These are phyloP conservation scores for Penicillium bovifimosum DNA, from an alignment of 495 filamentous ascomycete genomes.

Conservation along the genomic window DNA sequence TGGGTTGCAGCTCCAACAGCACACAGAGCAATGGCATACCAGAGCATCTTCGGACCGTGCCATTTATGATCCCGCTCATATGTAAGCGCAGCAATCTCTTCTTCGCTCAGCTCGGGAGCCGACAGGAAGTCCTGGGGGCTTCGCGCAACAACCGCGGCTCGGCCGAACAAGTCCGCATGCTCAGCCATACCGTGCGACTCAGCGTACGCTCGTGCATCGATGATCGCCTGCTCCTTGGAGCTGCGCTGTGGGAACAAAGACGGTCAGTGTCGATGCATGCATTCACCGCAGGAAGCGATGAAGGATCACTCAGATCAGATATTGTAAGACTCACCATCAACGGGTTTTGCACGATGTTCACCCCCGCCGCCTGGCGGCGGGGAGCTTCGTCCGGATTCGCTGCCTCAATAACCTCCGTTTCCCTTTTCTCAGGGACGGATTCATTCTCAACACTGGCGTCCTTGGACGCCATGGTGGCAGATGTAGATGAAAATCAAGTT, in stretches of 20 bases:
- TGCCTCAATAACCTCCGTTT: neutral
- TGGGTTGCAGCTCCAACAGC: conserved; percentile 34
- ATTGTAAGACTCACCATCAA: neutral
- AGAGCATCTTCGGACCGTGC: conserved; percentile 30
- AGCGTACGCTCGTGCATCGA: conserved; percentile 36
- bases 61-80: conserved; percentile 34
- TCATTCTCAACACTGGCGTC: neutral
- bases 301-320: neutral
- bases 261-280: neutral
- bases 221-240: conserved; percentile 26
- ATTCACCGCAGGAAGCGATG: neutral
- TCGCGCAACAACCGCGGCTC: conserved; percentile 35
- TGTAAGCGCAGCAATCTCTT: conserved; percentile 18
- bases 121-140: conserved; percentile 15
- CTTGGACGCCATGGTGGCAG: neutral
- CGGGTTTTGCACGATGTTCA: conserved; percentile 1
- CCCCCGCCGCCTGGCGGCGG: neutral
- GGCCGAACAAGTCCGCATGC: conserved; percentile 37
- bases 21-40: conserved; percentile 32
- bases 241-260: conserved; percentile 22
- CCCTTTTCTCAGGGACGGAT: neutral
- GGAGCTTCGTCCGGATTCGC: neutral
- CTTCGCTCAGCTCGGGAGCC: conserved; percentile 16
- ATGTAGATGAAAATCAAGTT: no score
- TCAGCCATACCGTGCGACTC: conserved; percentile 35